Evolutionary conservation across 2,329 filamentous ascomycete species (phyloP).

Genomic region (Neonectria ditissima): DNA sequence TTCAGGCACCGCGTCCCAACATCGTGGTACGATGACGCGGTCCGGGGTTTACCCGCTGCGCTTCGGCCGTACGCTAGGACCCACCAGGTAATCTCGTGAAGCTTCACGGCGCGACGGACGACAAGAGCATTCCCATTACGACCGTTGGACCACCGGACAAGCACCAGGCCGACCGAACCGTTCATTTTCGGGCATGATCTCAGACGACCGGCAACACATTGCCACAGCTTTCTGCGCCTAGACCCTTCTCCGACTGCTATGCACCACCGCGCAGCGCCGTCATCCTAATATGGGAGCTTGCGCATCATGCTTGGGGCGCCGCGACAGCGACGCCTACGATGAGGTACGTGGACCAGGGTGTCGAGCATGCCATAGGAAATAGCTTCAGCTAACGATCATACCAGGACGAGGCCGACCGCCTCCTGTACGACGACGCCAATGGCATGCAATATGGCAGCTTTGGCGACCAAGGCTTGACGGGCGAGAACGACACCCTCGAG

Average conservation of each 20-base stretch:
- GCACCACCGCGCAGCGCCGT: slow-evolving; percentile 32
- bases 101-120: slow-evolving; percentile 33
- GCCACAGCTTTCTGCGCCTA: slow-evolving; percentile 17
- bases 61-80: slow-evolving; percentile 31
- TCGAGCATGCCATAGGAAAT: background rate
- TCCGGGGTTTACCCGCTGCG: slow-evolving; percentile 44
- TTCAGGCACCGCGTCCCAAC: slow-evolving; percentile 23
- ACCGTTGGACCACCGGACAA: slow-evolving; percentile 24
- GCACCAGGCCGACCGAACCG: background rate
- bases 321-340: slow-evolving; percentile 63
- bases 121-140: slow-evolving; percentile 37
- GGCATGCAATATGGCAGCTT: slow-evolving; percentile 73
- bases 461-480: slow-evolving; percentile 64
- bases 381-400: slow-evolving; percentile 21
- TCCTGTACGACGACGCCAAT: slow-evolving; percentile 71
- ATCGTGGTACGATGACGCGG: slow-evolving; percentile 32
- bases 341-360: slow-evolving; percentile 57
- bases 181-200: slow-evolving; percentile 15
- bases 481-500: slow-evolving; percentile 71
- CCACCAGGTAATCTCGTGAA: slow-evolving; percentile 46
- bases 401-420: slow-evolving; percentile 68
- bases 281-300: slow-evolving; percentile 67
- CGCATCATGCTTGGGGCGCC: slow-evolving; percentile 69
- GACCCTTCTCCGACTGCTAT: slow-evolving; percentile 36
- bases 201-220: slow-evolving; percentile 10